phyloP scores from a whole-genome alignment of 805 yeast genomes.

The Cyberlindnera misumaiensis region DNA sequence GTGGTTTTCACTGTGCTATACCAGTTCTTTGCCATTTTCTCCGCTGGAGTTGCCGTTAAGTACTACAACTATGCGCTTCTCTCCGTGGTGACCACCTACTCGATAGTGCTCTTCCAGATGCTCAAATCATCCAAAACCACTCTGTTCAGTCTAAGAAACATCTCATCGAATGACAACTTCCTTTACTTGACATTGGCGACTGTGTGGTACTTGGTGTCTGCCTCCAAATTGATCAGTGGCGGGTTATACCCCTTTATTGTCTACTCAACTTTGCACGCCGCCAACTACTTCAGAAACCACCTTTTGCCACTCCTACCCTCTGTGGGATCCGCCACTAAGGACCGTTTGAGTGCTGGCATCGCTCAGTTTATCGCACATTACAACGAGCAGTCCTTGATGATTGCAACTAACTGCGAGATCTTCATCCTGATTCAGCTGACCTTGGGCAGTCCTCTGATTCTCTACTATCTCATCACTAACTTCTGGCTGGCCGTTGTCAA shows the following conservation, averaged over 20 bases:
- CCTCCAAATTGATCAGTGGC: constrained; percentile 35
- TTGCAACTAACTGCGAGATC: constrained; percentile 44
- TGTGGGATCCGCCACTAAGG: constrained; percentile 18
- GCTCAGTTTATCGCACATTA: constrained; percentile 29
- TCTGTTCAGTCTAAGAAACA: constrained; percentile 27
- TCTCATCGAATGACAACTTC: constrained; percentile 45
- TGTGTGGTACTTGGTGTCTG: constrained; percentile 36
- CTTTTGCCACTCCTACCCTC: constrained; percentile 46
- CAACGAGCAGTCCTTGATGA: constrained; percentile 35
- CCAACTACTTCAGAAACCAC: constrained; percentile 48
- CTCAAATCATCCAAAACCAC: constrained; percentile 33
- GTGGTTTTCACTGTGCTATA: constrained; percentile 34
- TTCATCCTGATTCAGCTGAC: constrained; percentile 33
- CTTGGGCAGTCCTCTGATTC: constrained; percentile 36
- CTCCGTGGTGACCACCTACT: constrained; percentile 52
- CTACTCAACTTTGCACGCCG: constrained; percentile 58
- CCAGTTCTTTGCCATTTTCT: constrained; percentile 36
- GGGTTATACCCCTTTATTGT: constrained; percentile 55
- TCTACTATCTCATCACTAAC: constrained; percentile 26
- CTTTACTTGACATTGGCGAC: constrained; percentile 48
- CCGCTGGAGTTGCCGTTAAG: constrained; percentile 24
- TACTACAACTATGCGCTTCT: constrained; percentile 39
- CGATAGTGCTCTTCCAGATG: constrained; percentile 56
- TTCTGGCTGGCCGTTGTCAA: constrained; percentile 26
- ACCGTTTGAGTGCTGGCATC: constrained; percentile 25